A percentile compares a stretch with the other conserved stretches of the same genome.
Evolutionary conservation across 1,139 yeast species (phyloP).

Genomic region (Candida pseudoviswanathii): DNA sequence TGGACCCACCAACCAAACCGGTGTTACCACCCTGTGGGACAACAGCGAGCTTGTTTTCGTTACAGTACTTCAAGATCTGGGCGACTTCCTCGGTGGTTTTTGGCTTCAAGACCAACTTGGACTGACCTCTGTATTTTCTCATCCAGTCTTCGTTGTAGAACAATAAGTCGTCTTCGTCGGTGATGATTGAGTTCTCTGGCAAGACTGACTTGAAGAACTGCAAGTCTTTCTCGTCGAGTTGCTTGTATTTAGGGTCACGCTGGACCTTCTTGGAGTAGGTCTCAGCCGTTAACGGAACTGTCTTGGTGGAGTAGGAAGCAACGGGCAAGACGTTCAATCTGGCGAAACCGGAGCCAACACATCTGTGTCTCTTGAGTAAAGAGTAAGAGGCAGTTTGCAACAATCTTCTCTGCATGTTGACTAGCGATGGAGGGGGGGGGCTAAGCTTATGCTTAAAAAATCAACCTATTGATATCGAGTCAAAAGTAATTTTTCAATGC

Average conservation of each 20-base stretch:
- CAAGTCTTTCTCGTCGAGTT: constrained; percentile 60
- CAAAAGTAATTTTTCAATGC: constrained; percentile 1
- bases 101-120: constrained; percentile 81
- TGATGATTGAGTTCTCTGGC: constrained; percentile 48
- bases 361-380: constrained; percentile 5
- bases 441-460: neutral
- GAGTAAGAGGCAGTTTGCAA: constrained; percentile 4
- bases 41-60: constrained; percentile 74
- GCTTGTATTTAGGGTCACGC: constrained; percentile 47
- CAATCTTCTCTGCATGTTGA: constrained; percentile 8
- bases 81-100: constrained; percentile 80
- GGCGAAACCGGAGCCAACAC: neutral
- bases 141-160: constrained; percentile 93
- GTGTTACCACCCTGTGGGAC: constrained; percentile 99
- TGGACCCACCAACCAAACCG: constrained; percentile 94
- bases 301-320: constrained; percentile 24
- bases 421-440: neutral
- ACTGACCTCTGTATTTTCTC: constrained; percentile 90
- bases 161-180: constrained; percentile 63
- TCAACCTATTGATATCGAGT: neutral
- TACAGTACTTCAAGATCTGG: constrained; percentile 77
- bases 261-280: constrained; percentile 57
- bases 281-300: constrained; percentile 63
- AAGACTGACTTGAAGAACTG: constrained; percentile 61
- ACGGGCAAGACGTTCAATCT: neutral